These are phyloP conservation scores for Papiliotrema laurentii DNA, from an alignment of 1,284 basidiomycete species.

Conservation along the genomic window DNA sequence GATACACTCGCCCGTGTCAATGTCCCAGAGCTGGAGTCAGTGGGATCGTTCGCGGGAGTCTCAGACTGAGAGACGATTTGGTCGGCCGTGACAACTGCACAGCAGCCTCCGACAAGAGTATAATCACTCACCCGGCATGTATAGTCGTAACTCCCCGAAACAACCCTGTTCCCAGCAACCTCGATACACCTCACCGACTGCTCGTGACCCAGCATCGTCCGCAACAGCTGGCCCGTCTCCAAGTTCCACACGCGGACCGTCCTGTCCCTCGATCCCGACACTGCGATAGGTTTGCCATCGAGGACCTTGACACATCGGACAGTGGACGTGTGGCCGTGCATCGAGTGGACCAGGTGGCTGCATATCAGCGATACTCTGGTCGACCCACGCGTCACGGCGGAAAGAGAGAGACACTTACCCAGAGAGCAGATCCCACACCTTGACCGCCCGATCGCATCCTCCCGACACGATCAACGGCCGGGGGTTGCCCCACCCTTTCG, in stretches of 20 bases:
- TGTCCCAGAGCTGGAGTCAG: slow-evolving; percentile 65
- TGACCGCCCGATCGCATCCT: slow-evolving; percentile 82
- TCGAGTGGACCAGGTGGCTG: slow-evolving; percentile 71
- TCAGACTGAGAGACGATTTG: too few species aligned
- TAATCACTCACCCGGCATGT: slow-evolving; percentile 21
- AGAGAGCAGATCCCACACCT: slow-evolving; percentile 85
- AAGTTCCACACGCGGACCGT: slow-evolving; percentile 93
- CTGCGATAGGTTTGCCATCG: slow-evolving; percentile 78
- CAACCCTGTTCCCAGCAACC: slow-evolving; percentile 32
- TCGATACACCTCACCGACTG: slow-evolving; percentile 85
- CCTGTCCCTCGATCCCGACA: slow-evolving; percentile 82
- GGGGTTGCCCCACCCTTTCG: slow-evolving; percentile 62
- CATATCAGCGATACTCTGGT: neutral
- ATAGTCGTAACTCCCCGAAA: slow-evolving; percentile 32
- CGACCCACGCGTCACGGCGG: too few species aligned
- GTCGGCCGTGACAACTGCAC: too few species aligned
- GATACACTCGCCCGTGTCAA: slow-evolving; percentile 79
- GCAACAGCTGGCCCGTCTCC: slow-evolving; percentile 65
- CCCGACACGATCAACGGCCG: slow-evolving; percentile 79
- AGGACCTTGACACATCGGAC: slow-evolving; percentile 87
- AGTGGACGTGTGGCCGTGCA: slow-evolving; percentile 84
- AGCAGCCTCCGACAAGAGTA: too few species aligned
- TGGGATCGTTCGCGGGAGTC: too few species aligned
- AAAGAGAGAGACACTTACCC: slow-evolving; percentile 55
- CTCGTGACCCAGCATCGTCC: slow-evolving; percentile 72